These are phyloP conservation scores for Wilcoxina mikolae DNA, from an alignment of 495 filamentous ascomycete genomes.

Conservation along the genomic window DNA sequence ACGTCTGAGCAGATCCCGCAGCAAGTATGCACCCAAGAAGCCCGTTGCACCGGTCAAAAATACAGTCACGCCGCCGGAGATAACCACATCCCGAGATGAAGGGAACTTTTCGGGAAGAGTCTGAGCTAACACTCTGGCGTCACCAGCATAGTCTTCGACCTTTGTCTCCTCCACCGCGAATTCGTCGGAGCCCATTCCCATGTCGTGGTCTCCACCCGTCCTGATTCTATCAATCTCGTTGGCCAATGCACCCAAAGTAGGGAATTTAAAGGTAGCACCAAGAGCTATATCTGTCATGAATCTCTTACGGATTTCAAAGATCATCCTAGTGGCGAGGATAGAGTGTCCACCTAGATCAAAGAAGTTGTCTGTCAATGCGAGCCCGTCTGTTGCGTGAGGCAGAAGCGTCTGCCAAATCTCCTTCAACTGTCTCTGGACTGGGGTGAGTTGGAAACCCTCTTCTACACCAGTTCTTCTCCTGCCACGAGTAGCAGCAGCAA, in stretches of 20 bases:
- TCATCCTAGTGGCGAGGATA: slow-evolving; percentile 73
- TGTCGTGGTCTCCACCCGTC: slow-evolving; percentile 25
- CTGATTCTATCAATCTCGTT: slow-evolving; percentile 55
- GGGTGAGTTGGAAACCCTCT: slow-evolving; percentile 40
- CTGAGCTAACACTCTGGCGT: slow-evolving; percentile 44
- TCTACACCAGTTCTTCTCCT: slow-evolving; percentile 29
- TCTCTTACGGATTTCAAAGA: slow-evolving; percentile 48
- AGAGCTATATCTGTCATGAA: slow-evolving; percentile 56
- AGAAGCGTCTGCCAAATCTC: slow-evolving; percentile 40
- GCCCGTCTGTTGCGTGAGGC: slow-evolving; percentile 38
- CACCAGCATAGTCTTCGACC: slow-evolving; percentile 49
- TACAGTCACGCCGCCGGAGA: slow-evolving; percentile 38
- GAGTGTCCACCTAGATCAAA: slow-evolving; percentile 82
- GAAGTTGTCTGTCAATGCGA: slow-evolving; percentile 56
- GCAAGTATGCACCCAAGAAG: slow-evolving; percentile 72
- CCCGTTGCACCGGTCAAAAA: slow-evolving; percentile 87
- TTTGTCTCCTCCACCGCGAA: slow-evolving; percentile 30
- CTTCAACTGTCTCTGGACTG: slow-evolving; percentile 21
- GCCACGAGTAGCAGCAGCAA: slow-evolving; percentile 31
- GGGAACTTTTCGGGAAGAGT: slow-evolving; percentile 35
- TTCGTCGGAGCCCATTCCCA: slow-evolving; percentile 20
- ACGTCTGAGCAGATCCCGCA: slow-evolving; percentile 56
- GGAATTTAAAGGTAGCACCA: slow-evolving; percentile 58
- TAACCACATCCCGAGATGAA: slow-evolving; percentile 28
- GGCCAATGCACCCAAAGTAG: slow-evolving; percentile 58